Evolutionary conservation across 139 green algal genomes (phyloP), one percentile per base, ranked within the genome.

Genomic region (Haematococcus lacustris): DNA sequence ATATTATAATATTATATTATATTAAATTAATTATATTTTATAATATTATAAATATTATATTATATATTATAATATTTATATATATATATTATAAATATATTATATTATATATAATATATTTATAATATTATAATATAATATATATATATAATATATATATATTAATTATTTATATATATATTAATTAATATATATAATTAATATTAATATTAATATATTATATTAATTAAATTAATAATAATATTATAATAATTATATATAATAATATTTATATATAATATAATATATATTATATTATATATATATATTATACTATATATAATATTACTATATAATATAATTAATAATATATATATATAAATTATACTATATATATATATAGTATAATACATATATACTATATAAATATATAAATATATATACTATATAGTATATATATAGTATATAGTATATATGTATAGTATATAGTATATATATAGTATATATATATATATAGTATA

Each of bases 231-330:
- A 68, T 57, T 43, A 66, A 38, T 50, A 60, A 75, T 60, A 73
- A 35, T 67, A 51, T 66, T 66, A 66, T 65, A 53, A 60, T 82
- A 68, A 78, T 80, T 57, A 78, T 75, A 71, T 78, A 69, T 64
- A 61, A 73, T 61, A 47, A 60, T 61, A 65, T 57, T 68, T 69
- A 65, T 73, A 37, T 17, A 50, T 70, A 37, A 41, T 65, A 40
- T 67, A 43, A 65, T 66, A 65, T 87, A 65, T 81, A 82, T 38
- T 65, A 77, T 76, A 61, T 78, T 77, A 51, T 69, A 73, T 37
- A 73, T 41, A 61, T 75, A 28, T 57, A 38, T 71, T 64, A 65
- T 73, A 6, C 25, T 51, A 34, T 17, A 57, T 38, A 64, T 57
- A 50, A 66, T 47, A 43, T 59, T 37, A 38, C 3, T 66, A 39